phyloP scores from a whole-genome alignment of 2,329 filamentous ascomycete genomes.

The Onygenales sp. region DNA sequence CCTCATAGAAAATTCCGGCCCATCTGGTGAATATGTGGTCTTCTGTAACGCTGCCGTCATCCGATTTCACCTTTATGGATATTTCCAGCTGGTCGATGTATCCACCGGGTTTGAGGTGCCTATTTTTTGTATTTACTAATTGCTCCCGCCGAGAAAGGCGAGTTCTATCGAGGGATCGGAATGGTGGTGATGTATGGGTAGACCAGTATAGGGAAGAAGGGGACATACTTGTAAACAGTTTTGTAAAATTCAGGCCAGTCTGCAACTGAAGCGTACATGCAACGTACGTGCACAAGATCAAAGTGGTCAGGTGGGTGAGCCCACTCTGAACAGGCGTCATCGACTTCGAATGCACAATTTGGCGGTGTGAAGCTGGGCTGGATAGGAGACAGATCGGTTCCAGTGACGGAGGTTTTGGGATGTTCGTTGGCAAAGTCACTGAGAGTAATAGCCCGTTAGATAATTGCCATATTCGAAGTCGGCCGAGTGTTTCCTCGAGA shows the following conservation, averaged over 20 bases:
- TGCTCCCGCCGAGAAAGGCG: no score
- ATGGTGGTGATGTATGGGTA: no score
- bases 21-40: slow-evolving; percentile 18
- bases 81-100: slow-evolving; percentile 20
- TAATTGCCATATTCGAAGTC: background rate
- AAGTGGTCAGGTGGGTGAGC: slow-evolving; percentile 38
- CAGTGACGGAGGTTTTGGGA: slow-evolving; percentile 28
- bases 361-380: slow-evolving; percentile 29
- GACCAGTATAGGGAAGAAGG: no score
- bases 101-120: slow-evolving; percentile 16
- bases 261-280: slow-evolving; percentile 14
- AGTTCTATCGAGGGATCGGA: no score
- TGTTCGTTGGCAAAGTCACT: slow-evolving; percentile 11
- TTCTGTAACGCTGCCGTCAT: slow-evolving; percentile 14
- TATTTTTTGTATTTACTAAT: background rate
- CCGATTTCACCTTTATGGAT: slow-evolving; percentile 17
- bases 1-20: slow-evolving; percentile 20
- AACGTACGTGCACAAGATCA: slow-evolving; percentile 9
- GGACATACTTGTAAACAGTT: slow-evolving; percentile 5
- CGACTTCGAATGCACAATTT: slow-evolving; percentile 11
- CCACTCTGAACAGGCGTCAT: slow-evolving; percentile 34
- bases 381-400: slow-evolving; percentile 36
- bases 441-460: slow-evolving; percentile 3
- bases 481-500: background rate
- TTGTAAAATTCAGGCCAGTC: slow-evolving; percentile 17